Percentiles rank a stretch among this genome's conserved stretches.
These are phyloP conservation scores for Sedum album DNA, from an alignment of 164 flowering plant species.

Conservation along the genomic window DNA sequence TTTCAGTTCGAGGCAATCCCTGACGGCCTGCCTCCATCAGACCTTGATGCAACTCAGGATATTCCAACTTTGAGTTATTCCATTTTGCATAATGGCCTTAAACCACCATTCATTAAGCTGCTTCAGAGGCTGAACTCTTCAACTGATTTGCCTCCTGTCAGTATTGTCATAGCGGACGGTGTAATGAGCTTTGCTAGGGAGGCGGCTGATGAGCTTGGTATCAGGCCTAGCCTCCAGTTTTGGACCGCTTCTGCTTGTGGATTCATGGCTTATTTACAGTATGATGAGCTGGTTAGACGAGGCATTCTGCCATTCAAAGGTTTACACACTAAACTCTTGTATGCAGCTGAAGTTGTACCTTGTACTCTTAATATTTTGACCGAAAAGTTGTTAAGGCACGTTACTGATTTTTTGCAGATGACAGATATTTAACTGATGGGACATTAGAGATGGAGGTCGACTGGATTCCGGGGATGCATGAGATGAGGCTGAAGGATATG, in stretches of 20 bases:
- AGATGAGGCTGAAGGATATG: too few species aligned
- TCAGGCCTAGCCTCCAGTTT: not conserved
- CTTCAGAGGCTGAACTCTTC: not conserved
- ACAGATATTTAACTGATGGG: too few species aligned
- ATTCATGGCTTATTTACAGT: not conserved
- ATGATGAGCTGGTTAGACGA: not conserved
- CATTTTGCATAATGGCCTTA: not conserved
- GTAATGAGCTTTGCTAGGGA: not conserved
- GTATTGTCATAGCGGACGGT: not conserved
- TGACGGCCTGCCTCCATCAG: not conserved
- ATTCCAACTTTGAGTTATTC: not conserved
- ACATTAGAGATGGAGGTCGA: too few species aligned
- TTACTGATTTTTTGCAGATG: too few species aligned
- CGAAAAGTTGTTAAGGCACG: too few species aligned
- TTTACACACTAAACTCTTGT: not conserved
- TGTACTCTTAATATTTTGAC: not conserved
- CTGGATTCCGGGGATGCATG: too few species aligned
- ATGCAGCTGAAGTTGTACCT: too few species aligned
- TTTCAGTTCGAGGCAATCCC: not conserved
- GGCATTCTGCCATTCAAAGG: not conserved
- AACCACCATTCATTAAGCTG: not conserved
- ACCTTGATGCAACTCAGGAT: not conserved
- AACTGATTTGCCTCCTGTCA: not conserved
- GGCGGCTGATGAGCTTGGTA: not conserved
- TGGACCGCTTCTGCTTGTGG: not conserved